These are phyloP conservation scores for Tuber microsphaerosporum DNA, from an alignment of 495 filamentous ascomycete genomes.

Conservation along the genomic window DNA sequence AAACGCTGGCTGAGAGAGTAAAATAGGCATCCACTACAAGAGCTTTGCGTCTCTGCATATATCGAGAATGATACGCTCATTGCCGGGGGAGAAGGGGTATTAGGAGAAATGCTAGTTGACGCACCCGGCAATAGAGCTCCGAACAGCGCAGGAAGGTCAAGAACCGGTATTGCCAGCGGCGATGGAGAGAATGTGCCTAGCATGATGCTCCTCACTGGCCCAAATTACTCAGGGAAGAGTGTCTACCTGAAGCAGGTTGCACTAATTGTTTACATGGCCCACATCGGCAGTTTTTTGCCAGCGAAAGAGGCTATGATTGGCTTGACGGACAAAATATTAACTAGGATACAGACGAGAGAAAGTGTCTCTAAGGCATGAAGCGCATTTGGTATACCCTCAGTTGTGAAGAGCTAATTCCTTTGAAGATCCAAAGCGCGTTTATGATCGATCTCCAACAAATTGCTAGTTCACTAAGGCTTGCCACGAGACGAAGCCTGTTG, in stretches of 20 bases:
- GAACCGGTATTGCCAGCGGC: background rate
- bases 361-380: slow-evolving; percentile 62
- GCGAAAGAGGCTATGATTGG: slow-evolving; percentile 72
- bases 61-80: slow-evolving; percentile 75
- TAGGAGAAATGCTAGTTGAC: slow-evolving; percentile 19
- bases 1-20: slow-evolving; percentile 16
- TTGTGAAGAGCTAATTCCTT: background rate
- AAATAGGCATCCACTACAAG: slow-evolving; percentile 73
- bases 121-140: slow-evolving; percentile 8
- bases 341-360: slow-evolving; percentile 78
- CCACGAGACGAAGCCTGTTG: slow-evolving; percentile 69
- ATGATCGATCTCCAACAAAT: slow-evolving; percentile 89
- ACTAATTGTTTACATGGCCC: slow-evolving; percentile 87
- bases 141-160: background rate
- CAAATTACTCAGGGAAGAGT: slow-evolving; percentile 94
- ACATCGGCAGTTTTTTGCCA: slow-evolving; percentile 87
- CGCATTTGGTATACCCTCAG: background rate
- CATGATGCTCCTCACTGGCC: slow-evolving; percentile 80
- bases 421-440: slow-evolving; percentile 77
- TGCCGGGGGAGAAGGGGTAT: slow-evolving; percentile 53
- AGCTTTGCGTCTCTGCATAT: slow-evolving; percentile 75
- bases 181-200: slow-evolving; percentile 49
- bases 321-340: slow-evolving; percentile 86
- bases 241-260: slow-evolving; percentile 94
- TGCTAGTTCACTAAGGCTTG: slow-evolving; percentile 66